phyloP scores from a whole-genome alignment of 345 rosid genomes.

The Camelina neglecta region DNA sequence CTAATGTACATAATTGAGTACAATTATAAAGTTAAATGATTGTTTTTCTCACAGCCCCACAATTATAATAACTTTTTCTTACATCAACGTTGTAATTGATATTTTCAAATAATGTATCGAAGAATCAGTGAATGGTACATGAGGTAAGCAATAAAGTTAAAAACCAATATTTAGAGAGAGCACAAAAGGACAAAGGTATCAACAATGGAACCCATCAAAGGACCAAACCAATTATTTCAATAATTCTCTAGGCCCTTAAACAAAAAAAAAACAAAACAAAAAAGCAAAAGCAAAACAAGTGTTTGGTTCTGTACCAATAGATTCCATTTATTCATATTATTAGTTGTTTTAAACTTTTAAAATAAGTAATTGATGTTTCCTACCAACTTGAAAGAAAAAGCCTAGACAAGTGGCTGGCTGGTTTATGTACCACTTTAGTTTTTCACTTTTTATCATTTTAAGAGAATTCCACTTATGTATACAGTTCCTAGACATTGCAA shows the following conservation, averaged over 20 bases:
- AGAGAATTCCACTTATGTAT: constrained; percentile 17
- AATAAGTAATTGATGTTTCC: constrained; percentile 53
- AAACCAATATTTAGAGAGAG: constrained; percentile 13
- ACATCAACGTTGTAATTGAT: constrained; percentile 20
- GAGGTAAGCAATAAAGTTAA: constrained; percentile 39
- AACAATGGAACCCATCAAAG: constrained; percentile 37
- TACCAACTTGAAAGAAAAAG: constrained; percentile 49
- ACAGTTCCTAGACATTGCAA: background rate
- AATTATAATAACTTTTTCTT: constrained; percentile 21
- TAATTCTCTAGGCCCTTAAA: constrained; percentile 17
- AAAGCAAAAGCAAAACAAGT: constrained; percentile 22
- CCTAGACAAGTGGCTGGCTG: constrained; percentile 22
- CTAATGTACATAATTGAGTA: constrained; percentile 17
- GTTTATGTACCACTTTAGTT: constrained; percentile 16
- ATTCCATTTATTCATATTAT: constrained; percentile 18
- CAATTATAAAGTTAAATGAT: constrained; percentile 8
- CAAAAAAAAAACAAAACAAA: too few species aligned
- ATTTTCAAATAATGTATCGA: constrained; percentile 9
- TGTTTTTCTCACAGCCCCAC: constrained; percentile 1
- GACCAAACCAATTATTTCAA: constrained; percentile 34
- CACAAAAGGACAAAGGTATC: constrained; percentile 41
- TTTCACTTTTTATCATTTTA: constrained; percentile 21
- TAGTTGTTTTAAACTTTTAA: background rate
- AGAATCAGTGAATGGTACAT: constrained; percentile 25
- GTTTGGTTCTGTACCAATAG: constrained; percentile 39